phyloP scores from a whole-genome alignment of 1,284 basidiomycete genomes.

The Quambalaria eucalypti region DNA sequence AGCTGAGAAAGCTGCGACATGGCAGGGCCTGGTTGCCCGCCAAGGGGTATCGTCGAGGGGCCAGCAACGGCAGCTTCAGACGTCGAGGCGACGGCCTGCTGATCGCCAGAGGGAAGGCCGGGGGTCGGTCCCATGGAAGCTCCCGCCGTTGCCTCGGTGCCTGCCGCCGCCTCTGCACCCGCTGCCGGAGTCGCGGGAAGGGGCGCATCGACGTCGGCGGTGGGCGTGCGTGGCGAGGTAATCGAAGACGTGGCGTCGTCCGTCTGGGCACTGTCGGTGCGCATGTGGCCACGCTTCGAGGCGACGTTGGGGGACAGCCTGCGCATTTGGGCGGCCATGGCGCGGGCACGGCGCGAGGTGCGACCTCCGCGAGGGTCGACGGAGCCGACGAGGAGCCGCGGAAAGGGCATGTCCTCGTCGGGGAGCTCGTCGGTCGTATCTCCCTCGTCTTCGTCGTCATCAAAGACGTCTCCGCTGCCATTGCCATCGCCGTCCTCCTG shows the following conservation, averaged over 20 bases:
- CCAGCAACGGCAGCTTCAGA: not conserved
- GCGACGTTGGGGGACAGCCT: slow-evolving; percentile 21
- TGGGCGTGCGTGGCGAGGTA: not conserved
- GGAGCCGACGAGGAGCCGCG: slow-evolving; percentile 41
- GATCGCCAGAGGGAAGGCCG: not conserved
- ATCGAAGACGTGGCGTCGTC: not conserved
- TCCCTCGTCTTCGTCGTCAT: slow-evolving; percentile 29
- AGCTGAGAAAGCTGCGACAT: no score
- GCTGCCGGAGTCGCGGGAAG: no score
- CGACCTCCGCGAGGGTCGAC: slow-evolving; percentile 41
- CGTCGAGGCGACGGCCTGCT: not conserved
- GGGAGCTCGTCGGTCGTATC: slow-evolving; percentile 46
- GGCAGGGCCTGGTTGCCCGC: no score
- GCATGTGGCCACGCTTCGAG: not conserved
- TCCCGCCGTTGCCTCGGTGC: no score
- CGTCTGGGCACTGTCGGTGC: not conserved
- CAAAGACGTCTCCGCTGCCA: not conserved
- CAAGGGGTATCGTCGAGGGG: not conserved
- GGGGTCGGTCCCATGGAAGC: not conserved
- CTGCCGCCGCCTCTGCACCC: no score
- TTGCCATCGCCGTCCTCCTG: not conserved
- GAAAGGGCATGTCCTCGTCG: slow-evolving; percentile 45
- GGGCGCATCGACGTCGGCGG: not conserved
- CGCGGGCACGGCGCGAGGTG: slow-evolving; percentile 37
- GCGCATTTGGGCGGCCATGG: slow-evolving; percentile 38